Base-by-base conservation (phyloP, 768 basidiomycete genomes). In the Nevesoporus exiguus region DNA sequence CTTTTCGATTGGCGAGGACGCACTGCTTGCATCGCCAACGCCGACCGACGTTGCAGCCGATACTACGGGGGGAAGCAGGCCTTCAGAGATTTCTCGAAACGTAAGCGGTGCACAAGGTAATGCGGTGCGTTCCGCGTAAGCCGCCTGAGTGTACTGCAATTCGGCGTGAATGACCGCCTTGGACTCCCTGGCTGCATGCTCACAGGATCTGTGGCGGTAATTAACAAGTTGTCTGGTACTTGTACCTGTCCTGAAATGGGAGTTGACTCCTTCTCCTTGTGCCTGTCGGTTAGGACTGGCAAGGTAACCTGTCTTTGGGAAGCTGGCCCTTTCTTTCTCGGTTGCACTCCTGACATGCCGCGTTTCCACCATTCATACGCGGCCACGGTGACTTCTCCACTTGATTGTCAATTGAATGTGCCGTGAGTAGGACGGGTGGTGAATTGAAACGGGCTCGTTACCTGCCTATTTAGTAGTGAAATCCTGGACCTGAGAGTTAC, bases 301-400 rank as follows among this genome's bases (percentile, higher is more conserved):
- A 17, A 2, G 0, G 47, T 8, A 39, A 34, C 49, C 9, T 1
- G 14, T 2, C n/a, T 22, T 40, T 54, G 52, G 9, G 25, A 14
- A 31, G 40, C 7, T 7, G 13, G 42, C 17, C 39, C 49, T 36
- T 36, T 61, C 59, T 51, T 51, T 46, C 54, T 49, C 8, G 64
- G 54, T 31, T 65, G 56, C 45, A 54, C 57, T 47, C 72, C 65
- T 52, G 59, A 57, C 27, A 25, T n/a, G 15, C 66, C 77, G 4
- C 66, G 54, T 41, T 74, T 72, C 74, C 80, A 81, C 86, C 86
- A 89, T 59, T 86, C 83, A 41, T 77, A 66, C 13, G 84, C 70
- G 4, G 80, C 79, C 11, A 80, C 52, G 5, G 85, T 86, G 1
- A 76, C 84, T 68, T 88, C 86, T 7, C 85, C 86, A 53, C 85